phyloP scores from a whole-genome alignment of 2,329 filamentous ascomycete genomes.

The Ceratocystis smalleyi region DNA sequence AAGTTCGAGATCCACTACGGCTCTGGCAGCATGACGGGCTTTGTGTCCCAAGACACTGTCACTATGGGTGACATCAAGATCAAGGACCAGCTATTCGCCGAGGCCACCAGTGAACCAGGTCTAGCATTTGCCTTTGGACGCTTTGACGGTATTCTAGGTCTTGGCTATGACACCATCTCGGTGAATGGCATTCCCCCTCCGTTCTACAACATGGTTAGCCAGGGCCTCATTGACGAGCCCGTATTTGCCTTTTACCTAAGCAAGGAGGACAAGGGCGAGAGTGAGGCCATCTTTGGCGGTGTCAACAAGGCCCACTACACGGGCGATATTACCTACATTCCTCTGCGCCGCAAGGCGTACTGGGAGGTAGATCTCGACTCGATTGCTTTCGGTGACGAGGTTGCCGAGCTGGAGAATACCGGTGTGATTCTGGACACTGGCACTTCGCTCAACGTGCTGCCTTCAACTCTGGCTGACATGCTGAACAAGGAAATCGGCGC shows the following conservation, averaged over 20 bases:
- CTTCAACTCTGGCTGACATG: constrained; percentile 79
- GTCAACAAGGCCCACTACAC: constrained; percentile 65
- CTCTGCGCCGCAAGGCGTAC: constrained; percentile 95
- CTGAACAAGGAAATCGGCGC: constrained; percentile 96
- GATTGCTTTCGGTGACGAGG: constrained; percentile 74
- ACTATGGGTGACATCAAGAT: constrained; percentile 79
- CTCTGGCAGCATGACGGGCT: constrained; percentile 84
- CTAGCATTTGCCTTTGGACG: constrained; percentile 94
- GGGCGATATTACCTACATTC: constrained; percentile 83
- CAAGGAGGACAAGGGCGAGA: constrained; percentile 49
- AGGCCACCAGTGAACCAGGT: constrained; percentile 89
- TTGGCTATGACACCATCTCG: constrained; percentile 92
- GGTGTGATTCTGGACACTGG: constrained; percentile 97
- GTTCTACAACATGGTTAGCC: constrained; percentile 90
- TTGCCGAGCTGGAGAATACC: constrained; percentile 80
- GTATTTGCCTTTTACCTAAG: constrained; percentile 96
- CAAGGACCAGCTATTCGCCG: constrained; percentile 84
- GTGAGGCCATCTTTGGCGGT: constrained; percentile 81
- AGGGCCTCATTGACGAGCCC: constrained; percentile 76
- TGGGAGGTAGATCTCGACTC: constrained; percentile 97
- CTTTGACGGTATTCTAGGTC: constrained; percentile 91
- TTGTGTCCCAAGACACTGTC: constrained; percentile 77
- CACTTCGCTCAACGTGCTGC: constrained; percentile 92
- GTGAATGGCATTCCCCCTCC: constrained; percentile 90
- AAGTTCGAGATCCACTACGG: constrained; percentile 90